A percentile compares a stretch with the other conserved stretches of the same genome.
Evolutionary conservation across 2,329 filamentous ascomycete species (phyloP).

Genomic region (Apiospora pterosperma): DNA sequence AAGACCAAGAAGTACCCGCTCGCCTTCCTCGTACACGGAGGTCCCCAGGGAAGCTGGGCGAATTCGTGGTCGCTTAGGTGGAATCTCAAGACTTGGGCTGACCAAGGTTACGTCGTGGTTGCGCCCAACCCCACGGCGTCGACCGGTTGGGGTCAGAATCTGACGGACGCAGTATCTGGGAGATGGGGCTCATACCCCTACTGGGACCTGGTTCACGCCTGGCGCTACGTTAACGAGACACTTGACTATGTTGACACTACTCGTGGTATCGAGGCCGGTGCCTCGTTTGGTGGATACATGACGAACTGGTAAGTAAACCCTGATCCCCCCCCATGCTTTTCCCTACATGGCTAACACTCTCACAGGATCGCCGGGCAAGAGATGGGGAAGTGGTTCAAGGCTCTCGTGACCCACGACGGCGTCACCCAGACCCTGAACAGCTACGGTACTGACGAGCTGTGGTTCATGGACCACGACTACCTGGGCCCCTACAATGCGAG

Average conservation of each 20-base stretch:
- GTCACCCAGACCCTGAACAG: slow-evolving; percentile 31
- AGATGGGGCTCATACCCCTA: slow-evolving; percentile 52
- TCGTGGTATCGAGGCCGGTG: slow-evolving; percentile 48
- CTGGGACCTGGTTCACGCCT: slow-evolving; percentile 50
- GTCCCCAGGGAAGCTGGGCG: slow-evolving; percentile 49
- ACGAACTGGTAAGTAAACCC: slow-evolving; percentile 40
- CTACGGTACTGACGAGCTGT: slow-evolving; percentile 31
- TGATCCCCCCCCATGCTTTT: not conserved
- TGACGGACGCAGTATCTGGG: slow-evolving; percentile 48
- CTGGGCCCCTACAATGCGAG: slow-evolving; percentile 42
- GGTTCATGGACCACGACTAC: slow-evolving; percentile 41
- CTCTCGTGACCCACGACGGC: slow-evolving; percentile 53
- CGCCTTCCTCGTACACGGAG: slow-evolving; percentile 51
- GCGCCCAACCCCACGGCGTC: slow-evolving; percentile 52
- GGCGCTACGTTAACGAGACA: slow-evolving; percentile 48
- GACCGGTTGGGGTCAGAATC: slow-evolving; percentile 50
- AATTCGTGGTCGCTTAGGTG: slow-evolving; percentile 51
- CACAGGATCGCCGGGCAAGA: slow-evolving; percentile 49
- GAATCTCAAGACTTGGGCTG: slow-evolving; percentile 53
- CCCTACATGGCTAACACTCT: slow-evolving; percentile 1
- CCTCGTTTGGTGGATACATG: slow-evolving; percentile 55
- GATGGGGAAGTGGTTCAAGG: slow-evolving; percentile 53
- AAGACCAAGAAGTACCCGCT: slow-evolving; percentile 46
- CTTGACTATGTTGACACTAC: slow-evolving; percentile 48
- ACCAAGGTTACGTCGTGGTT: slow-evolving; percentile 54